Percentiles rank a stretch among this genome's conserved stretches.
Conservation (phyloP, 345 rosid species). For the Odontarrhena argentea region DNA sequence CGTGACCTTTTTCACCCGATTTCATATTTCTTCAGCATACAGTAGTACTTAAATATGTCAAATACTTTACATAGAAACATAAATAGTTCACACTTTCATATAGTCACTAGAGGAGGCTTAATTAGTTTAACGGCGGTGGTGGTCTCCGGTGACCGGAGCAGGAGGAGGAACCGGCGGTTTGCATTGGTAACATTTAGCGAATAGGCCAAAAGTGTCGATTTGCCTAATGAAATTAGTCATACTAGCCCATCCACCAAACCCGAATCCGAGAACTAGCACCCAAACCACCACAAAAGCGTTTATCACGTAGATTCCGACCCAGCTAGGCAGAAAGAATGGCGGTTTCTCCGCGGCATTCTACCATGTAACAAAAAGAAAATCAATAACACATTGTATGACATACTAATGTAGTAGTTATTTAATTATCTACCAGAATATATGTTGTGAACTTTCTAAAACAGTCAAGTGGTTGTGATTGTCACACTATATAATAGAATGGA, state of each 20-base stretch:
- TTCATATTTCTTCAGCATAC: slow-evolving; percentile 3
- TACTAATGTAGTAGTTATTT: slow-evolving; percentile 8
- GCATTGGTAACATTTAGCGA: slow-evolving; percentile 96
- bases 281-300: slow-evolving; percentile 75
- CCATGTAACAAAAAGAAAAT: background rate
- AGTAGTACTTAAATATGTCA: background rate
- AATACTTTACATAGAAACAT: background rate
- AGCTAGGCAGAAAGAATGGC: slow-evolving; percentile 72
- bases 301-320: slow-evolving; percentile 72
- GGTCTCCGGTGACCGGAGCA: slow-evolving; percentile 36
- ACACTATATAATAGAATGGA: slow-evolving; percentile 14
- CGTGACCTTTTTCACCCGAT: slow-evolving; percentile 4
- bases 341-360: slow-evolving; percentile 97
- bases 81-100: slow-evolving; percentile 15
- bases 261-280: slow-evolving; percentile 86
- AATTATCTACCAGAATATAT: slow-evolving; percentile 17
- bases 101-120: slow-evolving; percentile 1
- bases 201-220: slow-evolving; percentile 84
- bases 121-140: slow-evolving; percentile 46
- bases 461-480: slow-evolving; percentile 23
- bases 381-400: background rate
- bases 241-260: slow-evolving; percentile 99
- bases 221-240: slow-evolving; percentile 82
- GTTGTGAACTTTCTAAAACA: background rate
- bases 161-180: slow-evolving; percentile 52